Percentiles rank a stretch among this genome's conserved stretches.
Evolutionary conservation across 2,329 filamentous ascomycete species (phyloP).

Genomic region (Trichoderma pleuroti): DNA sequence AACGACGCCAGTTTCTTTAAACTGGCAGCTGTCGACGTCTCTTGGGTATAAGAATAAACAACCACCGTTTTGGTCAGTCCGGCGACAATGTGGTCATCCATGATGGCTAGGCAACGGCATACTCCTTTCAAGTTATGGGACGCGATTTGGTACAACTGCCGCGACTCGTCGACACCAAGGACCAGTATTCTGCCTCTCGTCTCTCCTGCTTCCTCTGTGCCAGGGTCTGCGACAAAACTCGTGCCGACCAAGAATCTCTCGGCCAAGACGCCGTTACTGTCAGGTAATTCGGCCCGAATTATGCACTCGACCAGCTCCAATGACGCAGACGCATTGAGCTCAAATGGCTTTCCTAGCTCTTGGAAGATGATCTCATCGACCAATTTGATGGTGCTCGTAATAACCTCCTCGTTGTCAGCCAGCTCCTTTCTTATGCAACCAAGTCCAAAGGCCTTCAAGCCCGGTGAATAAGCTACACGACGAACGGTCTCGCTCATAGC

Average conservation of each 20-base stretch:
- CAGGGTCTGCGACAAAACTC: constrained; percentile 65
- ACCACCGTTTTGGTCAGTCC: constrained; percentile 85
- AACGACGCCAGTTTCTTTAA: constrained; percentile 73
- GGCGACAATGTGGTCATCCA: constrained; percentile 75
- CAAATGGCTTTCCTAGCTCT: constrained; percentile 65
- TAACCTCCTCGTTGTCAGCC: constrained; percentile 65
- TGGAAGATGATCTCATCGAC: constrained; percentile 89
- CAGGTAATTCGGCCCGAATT: constrained; percentile 69
- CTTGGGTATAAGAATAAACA: constrained; percentile 54
- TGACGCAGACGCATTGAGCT: constrained; percentile 48
- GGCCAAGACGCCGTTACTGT: constrained; percentile 49
- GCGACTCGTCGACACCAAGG: constrained; percentile 74
- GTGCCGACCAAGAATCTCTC: constrained; percentile 94
- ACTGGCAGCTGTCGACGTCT: constrained; percentile 50
- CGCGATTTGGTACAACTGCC: constrained; percentile 68
- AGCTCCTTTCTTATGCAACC: constrained; percentile 79
- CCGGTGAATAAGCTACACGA: constrained; percentile 78
- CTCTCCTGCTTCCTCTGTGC: constrained; percentile 45
- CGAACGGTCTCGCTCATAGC: constrained; percentile 78
- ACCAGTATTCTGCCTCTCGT: constrained; percentile 73
- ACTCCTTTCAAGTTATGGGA: constrained; percentile 71
- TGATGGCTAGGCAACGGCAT: constrained; percentile 72
- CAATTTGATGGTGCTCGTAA: constrained; percentile 78
- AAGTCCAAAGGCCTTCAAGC: constrained; percentile 76
- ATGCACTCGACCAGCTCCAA: constrained; percentile 81